Conservation (phyloP, 2,329 filamentous ascomycete species). For the Samsoniella hepiali region DNA sequence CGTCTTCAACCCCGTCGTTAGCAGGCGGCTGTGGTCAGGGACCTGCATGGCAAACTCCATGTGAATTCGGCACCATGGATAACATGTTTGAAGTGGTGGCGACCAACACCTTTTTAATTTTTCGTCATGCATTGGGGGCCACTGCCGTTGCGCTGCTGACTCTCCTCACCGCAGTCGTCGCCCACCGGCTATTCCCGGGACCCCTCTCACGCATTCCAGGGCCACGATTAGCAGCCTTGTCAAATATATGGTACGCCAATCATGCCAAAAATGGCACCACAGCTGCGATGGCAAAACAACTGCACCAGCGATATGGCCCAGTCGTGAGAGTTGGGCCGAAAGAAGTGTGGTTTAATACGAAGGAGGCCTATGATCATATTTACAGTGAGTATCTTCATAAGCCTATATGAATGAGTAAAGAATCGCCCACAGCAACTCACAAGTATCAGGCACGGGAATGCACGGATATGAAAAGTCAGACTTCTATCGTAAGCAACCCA, state of each 20-base stretch:
- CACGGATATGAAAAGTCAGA: constrained; percentile 50
- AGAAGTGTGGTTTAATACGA: constrained; percentile 51
- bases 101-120: not conserved
- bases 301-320: constrained; percentile 48
- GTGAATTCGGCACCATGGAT: not conserved
- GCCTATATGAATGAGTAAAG: no score
- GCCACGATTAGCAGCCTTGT: constrained; percentile 44
- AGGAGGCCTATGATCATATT: constrained; percentile 45
- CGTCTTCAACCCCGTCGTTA: not conserved
- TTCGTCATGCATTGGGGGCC: not conserved
- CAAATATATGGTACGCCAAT: constrained; percentile 47
- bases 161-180: not conserved
- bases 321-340: constrained; percentile 52
- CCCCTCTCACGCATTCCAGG: constrained; percentile 45
- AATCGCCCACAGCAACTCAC: not conserved
- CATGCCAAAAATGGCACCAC: constrained; percentile 44
- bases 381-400: constrained; percentile 38
- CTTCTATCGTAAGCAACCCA: constrained; percentile 45
- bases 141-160: not conserved
- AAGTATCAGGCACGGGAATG: constrained; percentile 36
- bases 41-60: not conserved
- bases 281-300: constrained; percentile 37
- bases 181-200: constrained; percentile 43
- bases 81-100: not conserved
- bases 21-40: not conserved